Evolutionary conservation across 2,329 filamentous ascomycete species (phyloP).

Genomic region (Cadophora luteo-olivacea): DNA sequence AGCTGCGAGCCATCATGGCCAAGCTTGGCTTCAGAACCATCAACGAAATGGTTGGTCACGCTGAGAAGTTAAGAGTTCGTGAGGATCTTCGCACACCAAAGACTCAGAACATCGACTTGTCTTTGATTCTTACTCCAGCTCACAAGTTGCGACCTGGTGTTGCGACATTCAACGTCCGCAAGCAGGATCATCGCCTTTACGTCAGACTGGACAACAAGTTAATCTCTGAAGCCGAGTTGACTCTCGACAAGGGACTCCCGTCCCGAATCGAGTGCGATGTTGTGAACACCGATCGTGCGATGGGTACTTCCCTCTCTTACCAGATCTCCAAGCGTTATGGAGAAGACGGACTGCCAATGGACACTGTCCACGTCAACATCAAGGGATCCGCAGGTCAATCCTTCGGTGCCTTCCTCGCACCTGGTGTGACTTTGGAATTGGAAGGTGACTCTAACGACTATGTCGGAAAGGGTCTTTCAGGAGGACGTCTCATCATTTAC

Average conservation of each 20-base stretch:
- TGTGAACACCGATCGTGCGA: constrained; percentile 92
- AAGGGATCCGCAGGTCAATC: constrained; percentile 96
- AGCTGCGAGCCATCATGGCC: constrained; percentile 96
- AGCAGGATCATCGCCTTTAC: constrained; percentile 95
- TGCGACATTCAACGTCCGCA: constrained; percentile 96
- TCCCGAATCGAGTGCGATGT: constrained; percentile 95
- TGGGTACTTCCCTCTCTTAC: constrained; percentile 94
- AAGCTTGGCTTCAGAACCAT: constrained; percentile 92
- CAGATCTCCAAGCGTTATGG: constrained; percentile 94
- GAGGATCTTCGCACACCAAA: constrained; percentile 89
- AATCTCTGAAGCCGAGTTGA: constrained; percentile 92
- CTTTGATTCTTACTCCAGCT: constrained; percentile 91
- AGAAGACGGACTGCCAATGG: constrained; percentile 85
- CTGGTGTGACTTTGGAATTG: constrained; percentile 91
- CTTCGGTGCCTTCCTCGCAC: constrained; percentile 92
- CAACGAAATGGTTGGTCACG: constrained; percentile 97
- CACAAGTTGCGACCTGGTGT: constrained; percentile 94
- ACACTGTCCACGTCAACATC: constrained; percentile 95
- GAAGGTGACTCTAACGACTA: constrained; percentile 98
- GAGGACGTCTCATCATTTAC: constrained; percentile 91
- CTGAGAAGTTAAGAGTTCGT: constrained; percentile 83
- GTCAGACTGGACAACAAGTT: constrained; percentile 96
- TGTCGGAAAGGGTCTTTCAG: constrained; percentile 93
- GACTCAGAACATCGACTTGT: constrained; percentile 92
- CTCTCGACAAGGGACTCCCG: constrained; percentile 91